phyloP scores from a whole-genome alignment of 2,329 filamentous ascomycete species.

The Aureobasidium sp. region DNA sequence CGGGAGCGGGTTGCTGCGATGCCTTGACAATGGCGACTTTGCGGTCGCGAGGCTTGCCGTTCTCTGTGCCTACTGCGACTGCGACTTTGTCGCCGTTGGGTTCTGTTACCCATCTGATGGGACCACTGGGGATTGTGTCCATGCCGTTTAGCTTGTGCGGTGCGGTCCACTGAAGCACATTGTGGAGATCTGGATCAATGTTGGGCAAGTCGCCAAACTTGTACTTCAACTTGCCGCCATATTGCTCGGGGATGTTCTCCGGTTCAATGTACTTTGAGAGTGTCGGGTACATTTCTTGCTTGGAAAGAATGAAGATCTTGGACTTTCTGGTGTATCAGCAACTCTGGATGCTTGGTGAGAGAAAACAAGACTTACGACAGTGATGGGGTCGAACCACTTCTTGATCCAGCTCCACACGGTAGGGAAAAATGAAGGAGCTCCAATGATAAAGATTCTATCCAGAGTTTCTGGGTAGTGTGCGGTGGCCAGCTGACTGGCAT shows the following conservation, averaged over 20 bases:
- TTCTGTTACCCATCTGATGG: slow-evolving; percentile 39
- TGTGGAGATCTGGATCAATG: slow-evolving; percentile 53
- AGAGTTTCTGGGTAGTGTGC: slow-evolving; percentile 93
- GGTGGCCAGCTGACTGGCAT: slow-evolving; percentile 78
- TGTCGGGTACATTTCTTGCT: slow-evolving; percentile 66
- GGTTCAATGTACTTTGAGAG: slow-evolving; percentile 75
- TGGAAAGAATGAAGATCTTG: slow-evolving; percentile 86
- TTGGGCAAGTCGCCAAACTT: slow-evolving; percentile 67
- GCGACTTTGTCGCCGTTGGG: slow-evolving; percentile 38
- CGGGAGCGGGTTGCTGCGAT: not conserved
- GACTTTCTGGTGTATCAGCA: slow-evolving; percentile 37
- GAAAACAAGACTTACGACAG: slow-evolving; percentile 43
- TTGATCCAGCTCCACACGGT: slow-evolving; percentile 95
- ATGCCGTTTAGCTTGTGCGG: slow-evolving; percentile 23
- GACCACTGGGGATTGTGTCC: slow-evolving; percentile 41
- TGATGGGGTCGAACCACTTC: slow-evolving; percentile 85
- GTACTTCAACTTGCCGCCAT: slow-evolving; percentile 82
- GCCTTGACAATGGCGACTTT: slow-evolving; percentile 34
- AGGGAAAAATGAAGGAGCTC: slow-evolving; percentile 82
- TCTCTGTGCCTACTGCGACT: slow-evolving; percentile 38
- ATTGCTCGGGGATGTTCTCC: slow-evolving; percentile 78
- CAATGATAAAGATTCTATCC: slow-evolving; percentile 80
- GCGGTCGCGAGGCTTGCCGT: slow-evolving; percentile 33
- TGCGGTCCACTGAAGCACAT: slow-evolving; percentile 36
- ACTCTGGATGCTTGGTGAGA: too few species aligned